These are phyloP conservation scores for Trichocomaceae sp. DNA, from an alignment of 2,329 filamentous ascomycete species.

Conservation along the genomic window DNA sequence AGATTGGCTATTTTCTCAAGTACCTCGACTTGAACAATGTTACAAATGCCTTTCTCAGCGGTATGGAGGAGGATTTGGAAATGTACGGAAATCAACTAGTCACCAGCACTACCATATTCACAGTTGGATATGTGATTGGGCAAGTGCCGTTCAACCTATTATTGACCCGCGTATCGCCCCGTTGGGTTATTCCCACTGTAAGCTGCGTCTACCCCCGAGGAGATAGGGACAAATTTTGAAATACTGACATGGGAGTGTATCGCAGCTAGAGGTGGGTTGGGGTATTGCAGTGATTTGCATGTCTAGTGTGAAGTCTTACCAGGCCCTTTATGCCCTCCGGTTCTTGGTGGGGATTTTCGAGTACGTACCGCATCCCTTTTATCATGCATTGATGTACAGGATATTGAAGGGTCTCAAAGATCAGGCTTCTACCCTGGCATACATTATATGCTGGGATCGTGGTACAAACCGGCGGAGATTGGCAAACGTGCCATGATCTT, in stretches of 20 bases:
- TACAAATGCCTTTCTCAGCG: conserved; percentile 37
- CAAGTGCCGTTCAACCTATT: conserved; percentile 40
- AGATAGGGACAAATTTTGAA: no score
- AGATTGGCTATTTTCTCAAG: conserved; percentile 21
- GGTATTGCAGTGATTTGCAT: conserved; percentile 32
- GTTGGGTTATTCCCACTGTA: conserved; percentile 26
- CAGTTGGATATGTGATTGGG: conserved; percentile 43
- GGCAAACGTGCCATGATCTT: conserved; percentile 34
- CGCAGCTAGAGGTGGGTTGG: conserved; percentile 6
- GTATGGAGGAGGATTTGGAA: conserved; percentile 32
- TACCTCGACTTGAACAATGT: conserved; percentile 38
- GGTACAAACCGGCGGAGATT: conserved; percentile 38
- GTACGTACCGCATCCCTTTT: conserved; percentile 6
- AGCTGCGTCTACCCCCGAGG: no score
- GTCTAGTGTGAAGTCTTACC: conserved; percentile 27
- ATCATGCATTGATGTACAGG: conserved; percentile 1
- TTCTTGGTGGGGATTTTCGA: conserved; percentile 27
- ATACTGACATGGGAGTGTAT: neutral
- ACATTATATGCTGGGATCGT: conserved; percentile 37
- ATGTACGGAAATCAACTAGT: conserved; percentile 33
- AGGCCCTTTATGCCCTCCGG: conserved; percentile 19
- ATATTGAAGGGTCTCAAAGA: neutral
- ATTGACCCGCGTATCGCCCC: conserved; percentile 40
- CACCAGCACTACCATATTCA: conserved; percentile 36
- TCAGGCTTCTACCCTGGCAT: conserved; percentile 30